A percentile compares a stretch with the other conserved stretches of the same genome.
phyloP scores from a whole-genome alignment of 2,329 filamentous ascomycete species.

The Penicillium sp. region DNA sequence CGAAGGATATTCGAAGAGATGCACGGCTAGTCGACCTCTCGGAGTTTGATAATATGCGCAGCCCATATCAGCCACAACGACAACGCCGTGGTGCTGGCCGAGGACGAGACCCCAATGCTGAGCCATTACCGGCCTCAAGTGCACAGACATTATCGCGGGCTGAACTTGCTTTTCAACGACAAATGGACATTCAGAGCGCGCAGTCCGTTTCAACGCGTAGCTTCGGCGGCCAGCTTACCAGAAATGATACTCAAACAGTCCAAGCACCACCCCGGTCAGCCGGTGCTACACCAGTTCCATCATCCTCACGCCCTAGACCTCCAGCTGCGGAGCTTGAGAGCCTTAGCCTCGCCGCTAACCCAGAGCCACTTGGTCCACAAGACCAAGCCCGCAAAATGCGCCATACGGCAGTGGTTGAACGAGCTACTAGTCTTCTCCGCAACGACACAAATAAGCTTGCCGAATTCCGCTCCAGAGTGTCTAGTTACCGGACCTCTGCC shows the following conservation, averaged over 20 bases:
- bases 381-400: conserved; percentile 78
- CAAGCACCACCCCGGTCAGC: conserved; percentile 45
- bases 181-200: conserved; percentile 85
- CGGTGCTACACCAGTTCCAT: conserved; percentile 28
- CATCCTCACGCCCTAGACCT: conserved; percentile 25
- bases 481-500: conserved; percentile 70
- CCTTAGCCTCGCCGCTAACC: conserved; percentile 49
- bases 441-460: conserved; percentile 74
- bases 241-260: conserved; percentile 47
- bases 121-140: conserved; percentile 72
- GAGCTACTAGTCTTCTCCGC: conserved; percentile 75
- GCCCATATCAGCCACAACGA: conserved; percentile 66
- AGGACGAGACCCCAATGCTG: conserved; percentile 84
- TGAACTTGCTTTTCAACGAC: conserved; percentile 86
- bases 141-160: conserved; percentile 80
- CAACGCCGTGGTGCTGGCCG: conserved; percentile 62
- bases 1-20: conserved; percentile 81
- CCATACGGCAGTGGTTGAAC: conserved; percentile 81
- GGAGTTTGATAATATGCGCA: conserved; percentile 76
- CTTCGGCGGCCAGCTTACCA: conserved; percentile 82
- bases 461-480: conserved; percentile 77
- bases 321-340: conserved; percentile 49
- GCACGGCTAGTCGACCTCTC: conserved; percentile 84
- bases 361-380: conserved; percentile 61
- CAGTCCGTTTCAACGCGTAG: conserved; percentile 76